Evolutionary conservation across 2,329 filamentous ascomycete species (phyloP).

Genomic region (Aspergillus sp.): DNA sequence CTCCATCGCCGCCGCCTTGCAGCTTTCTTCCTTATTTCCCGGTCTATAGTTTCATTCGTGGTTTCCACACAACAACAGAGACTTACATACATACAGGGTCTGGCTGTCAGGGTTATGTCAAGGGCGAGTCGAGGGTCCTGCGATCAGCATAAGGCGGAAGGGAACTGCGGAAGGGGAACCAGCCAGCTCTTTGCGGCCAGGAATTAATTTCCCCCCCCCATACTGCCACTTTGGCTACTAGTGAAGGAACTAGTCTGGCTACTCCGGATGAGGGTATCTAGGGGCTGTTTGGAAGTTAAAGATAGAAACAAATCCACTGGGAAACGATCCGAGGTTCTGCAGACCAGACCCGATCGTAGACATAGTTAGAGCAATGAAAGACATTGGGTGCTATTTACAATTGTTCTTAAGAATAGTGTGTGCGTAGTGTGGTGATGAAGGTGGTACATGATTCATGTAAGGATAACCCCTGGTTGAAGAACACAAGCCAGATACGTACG

Average conservation of each 20-base stretch:
- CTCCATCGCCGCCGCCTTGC: not conserved
- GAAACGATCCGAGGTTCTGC: conserved; percentile 7
- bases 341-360: conserved; percentile 14
- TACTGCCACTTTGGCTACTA: not conserved
- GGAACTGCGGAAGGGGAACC: not conserved
- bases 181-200: not conserved
- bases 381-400: not conserved
- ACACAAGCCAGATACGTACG: too few species aligned
- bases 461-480: too few species aligned
- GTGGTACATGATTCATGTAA: too few species aligned
- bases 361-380: not conserved
- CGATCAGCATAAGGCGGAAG: not conserved
- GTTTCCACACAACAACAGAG: too few species aligned
- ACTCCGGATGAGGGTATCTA: not conserved
- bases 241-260: not conserved
- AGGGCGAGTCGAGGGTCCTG: not conserved
- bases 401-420: not conserved
- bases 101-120: not conserved
- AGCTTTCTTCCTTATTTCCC: not conserved
- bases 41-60: too few species aligned
- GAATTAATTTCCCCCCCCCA: not conserved
- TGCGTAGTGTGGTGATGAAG: not conserved
- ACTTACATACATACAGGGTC: not conserved
- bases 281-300: conserved; percentile 6
- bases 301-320: conserved; percentile 16